Percentiles rank a stretch among this genome's conserved stretches.
Conservation (phyloP, 2,329 filamentous ascomycete genomes). For the Aspergillus thermomutatus region DNA sequence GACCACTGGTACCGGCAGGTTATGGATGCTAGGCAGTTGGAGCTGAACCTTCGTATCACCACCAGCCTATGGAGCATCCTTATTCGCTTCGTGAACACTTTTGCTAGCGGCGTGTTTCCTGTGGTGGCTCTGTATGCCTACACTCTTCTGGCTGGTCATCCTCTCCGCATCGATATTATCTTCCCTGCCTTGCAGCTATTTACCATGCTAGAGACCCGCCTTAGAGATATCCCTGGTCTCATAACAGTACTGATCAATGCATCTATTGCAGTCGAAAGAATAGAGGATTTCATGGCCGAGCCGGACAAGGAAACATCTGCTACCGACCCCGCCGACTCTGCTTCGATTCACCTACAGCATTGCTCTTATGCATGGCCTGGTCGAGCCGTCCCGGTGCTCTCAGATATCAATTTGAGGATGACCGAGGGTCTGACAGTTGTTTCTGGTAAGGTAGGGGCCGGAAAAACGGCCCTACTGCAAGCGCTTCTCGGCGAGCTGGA, state of each 20-base stretch:
- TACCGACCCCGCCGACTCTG: conserved; percentile 23
- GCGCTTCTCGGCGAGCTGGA: conserved; percentile 60
- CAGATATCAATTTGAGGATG: conserved; percentile 53
- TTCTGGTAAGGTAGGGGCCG: conserved; percentile 61
- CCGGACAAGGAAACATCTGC: conserved; percentile 70
- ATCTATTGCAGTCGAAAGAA: conserved; percentile 74
- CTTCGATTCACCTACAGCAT: conserved; percentile 47
- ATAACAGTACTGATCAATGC: conserved; percentile 77
- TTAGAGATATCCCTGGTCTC: conserved; percentile 71
- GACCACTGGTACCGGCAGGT: conserved; percentile 68
- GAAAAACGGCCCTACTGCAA: conserved; percentile 61
- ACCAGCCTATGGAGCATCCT: conserved; percentile 60
- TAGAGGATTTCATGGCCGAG: conserved; percentile 83
- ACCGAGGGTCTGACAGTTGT: conserved; percentile 57
- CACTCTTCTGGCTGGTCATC: conserved; percentile 65
- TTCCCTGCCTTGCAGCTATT: conserved; percentile 86
- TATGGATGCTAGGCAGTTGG: conserved; percentile 63
- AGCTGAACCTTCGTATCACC: conserved; percentile 63
- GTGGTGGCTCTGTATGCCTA: conserved; percentile 79
- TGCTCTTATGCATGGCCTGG: conserved; percentile 82
- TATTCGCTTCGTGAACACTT: conserved; percentile 66
- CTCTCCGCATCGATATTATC: conserved; percentile 73
- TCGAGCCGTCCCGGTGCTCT: conserved; percentile 53
- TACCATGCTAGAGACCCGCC: conserved; percentile 66
- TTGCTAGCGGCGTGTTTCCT: conserved; percentile 72